Conservation (phyloP, 768 basidiomycete species). For the Psilocybe cubensis region DNA sequence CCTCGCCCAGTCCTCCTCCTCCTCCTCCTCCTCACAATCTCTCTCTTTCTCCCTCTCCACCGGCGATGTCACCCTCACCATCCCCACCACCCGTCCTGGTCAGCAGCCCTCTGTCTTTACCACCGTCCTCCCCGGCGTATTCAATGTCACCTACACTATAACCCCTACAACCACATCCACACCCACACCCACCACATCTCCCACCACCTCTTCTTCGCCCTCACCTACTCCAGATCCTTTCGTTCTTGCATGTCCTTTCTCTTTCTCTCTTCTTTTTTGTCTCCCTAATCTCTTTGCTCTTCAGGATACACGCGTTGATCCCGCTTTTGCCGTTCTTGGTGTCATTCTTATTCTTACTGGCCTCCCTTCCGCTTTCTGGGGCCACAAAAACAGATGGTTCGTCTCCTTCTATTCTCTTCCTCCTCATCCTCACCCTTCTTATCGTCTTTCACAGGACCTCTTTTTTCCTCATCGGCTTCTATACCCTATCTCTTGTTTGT, state of each 20-base stretch:
- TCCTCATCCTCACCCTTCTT: conserved; percentile 17
- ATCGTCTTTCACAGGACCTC: conserved; percentile 66
- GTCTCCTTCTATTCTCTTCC: conserved; percentile 25
- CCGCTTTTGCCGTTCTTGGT: conserved; percentile 89
- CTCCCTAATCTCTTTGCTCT: conserved; percentile 31
- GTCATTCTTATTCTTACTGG: conserved; percentile 89
- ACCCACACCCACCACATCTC: conserved; percentile 36
- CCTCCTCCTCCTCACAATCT: conserved; percentile 32
- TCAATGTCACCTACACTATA: conserved; percentile 64
- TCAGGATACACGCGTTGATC: conserved; percentile 73
- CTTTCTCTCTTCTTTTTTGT: conserved; percentile 6
- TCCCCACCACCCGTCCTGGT: conserved; percentile 54
- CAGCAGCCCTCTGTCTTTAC: conserved; percentile 52
- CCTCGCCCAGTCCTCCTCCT: conserved; percentile 24
- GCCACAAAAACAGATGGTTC: conserved; percentile 95
- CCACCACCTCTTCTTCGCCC: conserved; percentile 46
- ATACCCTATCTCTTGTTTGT: conserved; percentile 84
- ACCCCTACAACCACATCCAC: conserved; percentile 48
- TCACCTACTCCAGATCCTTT: conserved; percentile 48
- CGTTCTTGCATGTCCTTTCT: conserved; percentile 37
- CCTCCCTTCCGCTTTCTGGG: conserved; percentile 87
- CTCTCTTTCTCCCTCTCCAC: conserved; percentile 61
- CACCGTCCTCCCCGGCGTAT: conserved; percentile 59
- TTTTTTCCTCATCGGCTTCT: conserved; percentile 92
- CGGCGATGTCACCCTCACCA: conserved; percentile 44